Evolutionary conservation across 768 basidiomycete species (phyloP).

Genomic region (Gymnopilus junonius): DNA sequence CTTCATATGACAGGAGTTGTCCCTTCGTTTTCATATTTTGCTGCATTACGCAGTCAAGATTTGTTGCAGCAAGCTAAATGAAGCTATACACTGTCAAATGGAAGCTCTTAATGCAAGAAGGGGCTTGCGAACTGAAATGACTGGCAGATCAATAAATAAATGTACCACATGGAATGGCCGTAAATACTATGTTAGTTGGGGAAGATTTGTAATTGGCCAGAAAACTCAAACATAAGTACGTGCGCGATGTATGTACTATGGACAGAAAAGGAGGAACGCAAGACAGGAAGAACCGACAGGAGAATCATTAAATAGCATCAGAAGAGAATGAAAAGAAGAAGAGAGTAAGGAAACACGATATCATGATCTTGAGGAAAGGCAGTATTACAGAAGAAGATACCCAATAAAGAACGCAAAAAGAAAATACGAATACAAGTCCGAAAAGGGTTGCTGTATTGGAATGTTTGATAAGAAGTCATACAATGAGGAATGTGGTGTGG

Average conservation of each 20-base stretch:
- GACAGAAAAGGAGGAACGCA: slow-evolving; percentile 15
- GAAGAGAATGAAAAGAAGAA: slow-evolving; percentile 29
- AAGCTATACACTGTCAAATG: background rate
- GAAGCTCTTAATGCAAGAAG: background rate
- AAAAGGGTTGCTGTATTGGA: slow-evolving; percentile 20
- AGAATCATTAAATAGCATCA: slow-evolving; percentile 43
- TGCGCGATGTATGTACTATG: slow-evolving; percentile 16
- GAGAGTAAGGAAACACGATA: slow-evolving; percentile 15
- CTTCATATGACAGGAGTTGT: background rate
- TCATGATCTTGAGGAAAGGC: slow-evolving; percentile 22
- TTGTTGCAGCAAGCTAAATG: background rate
- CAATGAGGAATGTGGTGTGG: slow-evolving; percentile 16
- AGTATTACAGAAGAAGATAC: slow-evolving; percentile 35
- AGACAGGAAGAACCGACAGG: slow-evolving; percentile 10
- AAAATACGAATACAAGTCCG: slow-evolving; percentile 48
- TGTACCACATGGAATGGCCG: background rate
- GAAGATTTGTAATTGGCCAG: slow-evolving; percentile 10
- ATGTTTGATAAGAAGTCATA: slow-evolving; percentile 21
- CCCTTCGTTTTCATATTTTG: background rate
- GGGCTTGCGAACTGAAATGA: background rate
- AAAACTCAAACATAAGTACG: slow-evolving; percentile 16
- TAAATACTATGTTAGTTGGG: slow-evolving; percentile 1
- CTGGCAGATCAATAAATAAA: background rate
- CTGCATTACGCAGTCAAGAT: background rate
- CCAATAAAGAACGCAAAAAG: slow-evolving; percentile 32